A percentile compares a stretch with the other conserved stretches of the same genome.
Evolutionary conservation across 2,329 filamentous ascomycete species (phyloP).

Genomic region (Knoxdaviesia proteae): DNA sequence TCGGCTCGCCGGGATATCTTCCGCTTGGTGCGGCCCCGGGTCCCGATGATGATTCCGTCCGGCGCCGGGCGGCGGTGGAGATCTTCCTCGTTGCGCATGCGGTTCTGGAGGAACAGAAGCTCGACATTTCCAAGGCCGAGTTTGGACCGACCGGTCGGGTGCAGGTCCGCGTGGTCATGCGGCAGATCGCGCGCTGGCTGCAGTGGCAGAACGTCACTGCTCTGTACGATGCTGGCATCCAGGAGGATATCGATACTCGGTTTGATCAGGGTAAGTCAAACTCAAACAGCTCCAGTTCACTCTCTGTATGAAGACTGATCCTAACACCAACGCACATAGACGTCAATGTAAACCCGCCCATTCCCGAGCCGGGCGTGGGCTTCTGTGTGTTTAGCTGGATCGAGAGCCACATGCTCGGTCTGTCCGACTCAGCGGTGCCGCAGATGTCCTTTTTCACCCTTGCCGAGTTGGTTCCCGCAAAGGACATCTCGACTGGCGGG

Average conservation of each 20-base stretch:
- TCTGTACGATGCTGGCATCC: constrained; percentile 30
- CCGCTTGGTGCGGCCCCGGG: constrained; percentile 29
- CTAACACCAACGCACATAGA: constrained; percentile 6
- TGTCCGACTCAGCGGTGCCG: no score
- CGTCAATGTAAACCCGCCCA: constrained; percentile 12
- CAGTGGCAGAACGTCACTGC: constrained; percentile 37
- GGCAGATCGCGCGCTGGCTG: constrained; percentile 68
- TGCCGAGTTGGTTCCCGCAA: no score
- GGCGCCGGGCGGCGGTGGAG: no score
- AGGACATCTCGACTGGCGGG: no score
- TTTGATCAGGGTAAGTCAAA: constrained; percentile 18
- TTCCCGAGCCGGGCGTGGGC: constrained; percentile 13
- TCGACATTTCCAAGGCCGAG: constrained; percentile 37
- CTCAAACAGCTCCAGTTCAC: background rate
- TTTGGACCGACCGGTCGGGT: constrained; percentile 20
- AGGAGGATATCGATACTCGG: constrained; percentile 20
- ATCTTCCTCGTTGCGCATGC: constrained; percentile 44
- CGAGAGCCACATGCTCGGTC: no score
- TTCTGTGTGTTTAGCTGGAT: constrained; percentile 4
- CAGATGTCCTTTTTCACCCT: no score
- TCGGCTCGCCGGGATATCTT: constrained; percentile 37
- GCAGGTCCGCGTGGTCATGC: constrained; percentile 50
- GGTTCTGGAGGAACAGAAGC: constrained; percentile 72
- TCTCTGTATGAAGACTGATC: background rate
- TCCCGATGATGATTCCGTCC: no score